phyloP scores from a whole-genome alignment of 331 rosid species.

The Malus hybrid region DNA sequence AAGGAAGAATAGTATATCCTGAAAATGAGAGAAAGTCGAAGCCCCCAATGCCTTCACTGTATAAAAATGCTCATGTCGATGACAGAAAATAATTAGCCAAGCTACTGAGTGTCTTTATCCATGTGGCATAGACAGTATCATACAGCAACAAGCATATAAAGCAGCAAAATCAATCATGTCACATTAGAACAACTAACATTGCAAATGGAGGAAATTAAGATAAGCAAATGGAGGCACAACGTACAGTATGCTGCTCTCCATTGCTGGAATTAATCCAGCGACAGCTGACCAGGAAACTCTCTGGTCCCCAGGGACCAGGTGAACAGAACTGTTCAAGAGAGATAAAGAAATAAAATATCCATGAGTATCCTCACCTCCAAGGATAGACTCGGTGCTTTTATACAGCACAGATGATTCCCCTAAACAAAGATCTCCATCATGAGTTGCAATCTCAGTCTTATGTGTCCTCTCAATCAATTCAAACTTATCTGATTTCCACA shows the following conservation, averaged over 20 bases:
- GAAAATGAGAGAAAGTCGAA: neutral
- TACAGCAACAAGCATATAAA: neutral
- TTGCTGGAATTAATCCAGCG: neutral
- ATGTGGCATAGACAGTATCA: neutral
- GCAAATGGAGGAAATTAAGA: neutral
- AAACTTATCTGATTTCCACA: constrained; percentile 69
- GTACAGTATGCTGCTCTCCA: neutral
- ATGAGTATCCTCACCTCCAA: constrained; percentile 45
- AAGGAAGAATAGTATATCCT: neutral
- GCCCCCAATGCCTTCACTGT: neutral
- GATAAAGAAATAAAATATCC: neutral
- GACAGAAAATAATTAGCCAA: neutral
- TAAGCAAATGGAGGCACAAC: neutral
- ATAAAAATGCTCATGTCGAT: neutral
- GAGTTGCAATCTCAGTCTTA: constrained; percentile 25
- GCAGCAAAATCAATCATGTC: neutral
- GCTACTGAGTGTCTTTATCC: neutral
- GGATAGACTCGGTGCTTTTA: constrained; percentile 34
- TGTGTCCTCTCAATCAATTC: constrained; percentile 42
- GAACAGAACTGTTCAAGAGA: neutral
- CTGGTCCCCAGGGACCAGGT: neutral
- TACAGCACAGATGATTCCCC: constrained; percentile 43
- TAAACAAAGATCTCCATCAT: constrained; percentile 27
- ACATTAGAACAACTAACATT: neutral
- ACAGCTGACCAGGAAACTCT: neutral